Evolutionary conservation across 2,329 filamentous ascomycete genomes (phyloP).

Genomic region (Alternaria panax): DNA sequence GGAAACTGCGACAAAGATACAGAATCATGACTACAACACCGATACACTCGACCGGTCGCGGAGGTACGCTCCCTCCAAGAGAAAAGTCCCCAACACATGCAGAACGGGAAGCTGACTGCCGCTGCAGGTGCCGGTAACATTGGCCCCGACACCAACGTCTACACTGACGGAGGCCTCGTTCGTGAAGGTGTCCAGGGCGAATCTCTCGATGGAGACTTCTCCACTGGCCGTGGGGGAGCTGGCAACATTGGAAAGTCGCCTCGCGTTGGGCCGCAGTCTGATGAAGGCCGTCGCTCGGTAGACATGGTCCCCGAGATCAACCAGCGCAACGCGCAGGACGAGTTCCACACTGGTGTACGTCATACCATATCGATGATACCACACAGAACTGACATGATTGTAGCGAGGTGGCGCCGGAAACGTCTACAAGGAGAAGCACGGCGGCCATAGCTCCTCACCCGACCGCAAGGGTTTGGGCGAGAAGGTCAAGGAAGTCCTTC

Average conservation of each 20-base stretch:
- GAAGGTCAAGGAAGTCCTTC: constrained; percentile 54
- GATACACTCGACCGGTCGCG: constrained; percentile 64
- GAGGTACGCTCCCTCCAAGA: constrained; percentile 54
- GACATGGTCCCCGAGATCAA: constrained; percentile 56
- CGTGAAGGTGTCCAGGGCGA: constrained; percentile 55
- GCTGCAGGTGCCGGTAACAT: constrained; percentile 65
- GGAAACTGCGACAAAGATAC: not conserved
- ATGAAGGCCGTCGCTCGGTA: constrained; percentile 41
- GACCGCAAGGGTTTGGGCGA: constrained; percentile 51
- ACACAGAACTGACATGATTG: constrained; percentile 18
- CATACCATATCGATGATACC: not conserved
- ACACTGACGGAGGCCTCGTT: constrained; percentile 56
- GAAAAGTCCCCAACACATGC: not conserved
- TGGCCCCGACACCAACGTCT: constrained; percentile 58
- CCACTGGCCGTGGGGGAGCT: constrained; percentile 42
- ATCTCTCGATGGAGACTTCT: constrained; percentile 50
- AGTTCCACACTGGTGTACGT: constrained; percentile 58
- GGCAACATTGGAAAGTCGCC: constrained; percentile 54
- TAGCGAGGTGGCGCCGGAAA: constrained; percentile 57
- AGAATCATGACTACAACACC: constrained; percentile 43
- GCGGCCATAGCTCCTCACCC: constrained; percentile 52
- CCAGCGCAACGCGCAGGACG: constrained; percentile 49
- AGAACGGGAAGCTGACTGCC: constrained; percentile 14
- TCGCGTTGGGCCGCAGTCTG: constrained; percentile 34
- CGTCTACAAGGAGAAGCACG: constrained; percentile 57